Evolutionary conservation across 83 land plant genomes (phyloP).

Genomic region (Picea engelmannii): DNA sequence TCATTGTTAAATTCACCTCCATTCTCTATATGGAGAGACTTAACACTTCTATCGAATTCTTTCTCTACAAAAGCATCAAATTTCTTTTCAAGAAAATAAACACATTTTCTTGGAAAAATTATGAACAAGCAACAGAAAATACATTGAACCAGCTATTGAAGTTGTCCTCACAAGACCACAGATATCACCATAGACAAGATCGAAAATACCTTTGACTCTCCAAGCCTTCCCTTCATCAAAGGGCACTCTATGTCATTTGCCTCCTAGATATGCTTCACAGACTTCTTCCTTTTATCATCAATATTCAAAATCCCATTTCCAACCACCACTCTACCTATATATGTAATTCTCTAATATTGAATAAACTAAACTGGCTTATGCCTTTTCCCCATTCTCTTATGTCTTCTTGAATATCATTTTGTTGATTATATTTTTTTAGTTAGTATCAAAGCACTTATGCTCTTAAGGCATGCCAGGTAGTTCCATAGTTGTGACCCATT

Average conservation of each 20-base stretch:
- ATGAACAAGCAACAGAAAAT: neutral
- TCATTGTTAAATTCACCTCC: neutral
- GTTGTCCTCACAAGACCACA: neutral
- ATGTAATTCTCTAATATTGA: no score
- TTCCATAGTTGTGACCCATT: no score
- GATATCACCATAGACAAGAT: neutral
- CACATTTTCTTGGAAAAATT: neutral
- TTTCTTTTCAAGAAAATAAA: neutral
- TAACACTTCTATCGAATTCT: neutral
- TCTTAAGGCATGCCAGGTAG: no score
- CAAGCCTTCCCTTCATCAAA: conserved; percentile 3
- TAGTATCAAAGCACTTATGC: no score
- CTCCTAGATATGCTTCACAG: neutral
- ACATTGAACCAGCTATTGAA: neutral
- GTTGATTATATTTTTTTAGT: no score
- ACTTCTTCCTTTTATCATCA: neutral
- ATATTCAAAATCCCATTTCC: neutral
- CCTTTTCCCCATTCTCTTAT: no score
- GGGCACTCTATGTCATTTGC: neutral
- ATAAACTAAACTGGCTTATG: no score
- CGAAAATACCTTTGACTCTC: neutral
- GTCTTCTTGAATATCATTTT: no score
- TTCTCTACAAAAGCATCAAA: neutral
- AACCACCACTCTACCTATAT: neutral
- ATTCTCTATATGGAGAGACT: neutral